Evolutionary conservation across 2,329 filamentous ascomycete genomes (phyloP), one percentile per base, ranked within the genome.

Genomic region (Tolypocladium ovalisporum): DNA sequence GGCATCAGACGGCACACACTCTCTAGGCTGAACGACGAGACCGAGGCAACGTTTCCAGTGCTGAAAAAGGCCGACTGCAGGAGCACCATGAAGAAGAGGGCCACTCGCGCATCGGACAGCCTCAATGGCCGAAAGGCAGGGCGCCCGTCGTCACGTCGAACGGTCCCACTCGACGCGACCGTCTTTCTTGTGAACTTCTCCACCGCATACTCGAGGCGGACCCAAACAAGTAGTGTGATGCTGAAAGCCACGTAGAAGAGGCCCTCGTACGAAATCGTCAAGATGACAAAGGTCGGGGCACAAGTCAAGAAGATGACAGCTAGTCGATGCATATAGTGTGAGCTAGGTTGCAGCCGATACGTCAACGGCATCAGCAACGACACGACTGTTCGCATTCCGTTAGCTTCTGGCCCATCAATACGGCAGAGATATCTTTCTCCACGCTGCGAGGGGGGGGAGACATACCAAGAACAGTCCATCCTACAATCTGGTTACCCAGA

Each of bases 181-280:
- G 4, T 47, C 40, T 69, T 63, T 42, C 58, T 39, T n/a, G 59
- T 57, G 51, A 64, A 66, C 7, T 56, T 59, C 29, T 72, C 65
- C 10, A 93, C 82, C 57, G 83, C 84, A 68, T 95, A 88, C 71
- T 99, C 94, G 1, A 99, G 79, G n/a, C 86, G 85, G 37, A 97
- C 89, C 94, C 94, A 99, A 57, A 86, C 85, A 55, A 96, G 79
- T 6, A 99, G 76, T 27, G 87, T 89, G 56, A 88, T 76, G 67
- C 86, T 91, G 72, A 97, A 99, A 13, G 87, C 85, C 59, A 97
- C 84, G 72, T 97, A 99, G 71, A 99, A 99, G 2, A 99, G 79
- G 0, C 93, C 93, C 72, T 99, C 94, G 74, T 96, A 99, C 0
- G 93, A 97, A 64, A 97, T 97, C 9, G 92, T 96, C 54, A 99